Evolutionary conservation across 78 protist species (phyloP).

Genomic region (Tieghemostelium lacteum): DNA sequence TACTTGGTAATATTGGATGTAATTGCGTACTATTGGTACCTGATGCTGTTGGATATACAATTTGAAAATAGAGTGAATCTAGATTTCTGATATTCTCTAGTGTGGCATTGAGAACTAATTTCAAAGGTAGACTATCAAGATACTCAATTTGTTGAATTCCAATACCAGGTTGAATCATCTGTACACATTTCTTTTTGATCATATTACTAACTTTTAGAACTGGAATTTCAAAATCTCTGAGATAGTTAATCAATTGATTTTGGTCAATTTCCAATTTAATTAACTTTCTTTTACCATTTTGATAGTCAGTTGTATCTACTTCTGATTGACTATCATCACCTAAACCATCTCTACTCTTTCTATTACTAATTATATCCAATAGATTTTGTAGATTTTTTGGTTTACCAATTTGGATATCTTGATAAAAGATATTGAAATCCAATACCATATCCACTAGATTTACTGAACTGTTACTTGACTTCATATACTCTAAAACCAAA

Average conservation of each 20-base stretch:
- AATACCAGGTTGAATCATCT: slow-evolving; percentile 1
- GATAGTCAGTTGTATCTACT: background rate
- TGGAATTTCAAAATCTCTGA: background rate
- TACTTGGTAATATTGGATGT: slow-evolving; percentile 1
- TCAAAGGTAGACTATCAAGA: slow-evolving; percentile 22
- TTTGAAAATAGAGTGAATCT: slow-evolving; percentile 25
- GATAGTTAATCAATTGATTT: background rate
- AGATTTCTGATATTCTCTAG: slow-evolving; percentile 52
- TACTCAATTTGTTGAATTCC: slow-evolving; percentile 32
- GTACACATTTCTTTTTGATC: slow-evolving; percentile 29
- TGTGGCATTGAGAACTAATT: slow-evolving; percentile 16
- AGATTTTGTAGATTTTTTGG: background rate
- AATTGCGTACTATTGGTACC: background rate
- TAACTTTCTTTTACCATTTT: background rate
- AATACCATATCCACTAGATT: too few relatives aligned
- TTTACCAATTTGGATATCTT: background rate
- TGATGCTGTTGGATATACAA: background rate
- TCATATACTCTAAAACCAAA: background rate
- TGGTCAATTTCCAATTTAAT: slow-evolving; percentile 9
- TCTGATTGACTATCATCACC: background rate
- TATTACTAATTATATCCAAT: background rate
- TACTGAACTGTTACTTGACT: too few relatives aligned
- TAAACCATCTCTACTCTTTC: background rate
- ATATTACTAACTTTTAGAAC: slow-evolving; percentile 24
- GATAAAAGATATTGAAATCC: slow-evolving; percentile 1